Base-by-base conservation (phyloP, 192 early-diverging fungal genomes). In the Spinellus fusiger region DNA sequence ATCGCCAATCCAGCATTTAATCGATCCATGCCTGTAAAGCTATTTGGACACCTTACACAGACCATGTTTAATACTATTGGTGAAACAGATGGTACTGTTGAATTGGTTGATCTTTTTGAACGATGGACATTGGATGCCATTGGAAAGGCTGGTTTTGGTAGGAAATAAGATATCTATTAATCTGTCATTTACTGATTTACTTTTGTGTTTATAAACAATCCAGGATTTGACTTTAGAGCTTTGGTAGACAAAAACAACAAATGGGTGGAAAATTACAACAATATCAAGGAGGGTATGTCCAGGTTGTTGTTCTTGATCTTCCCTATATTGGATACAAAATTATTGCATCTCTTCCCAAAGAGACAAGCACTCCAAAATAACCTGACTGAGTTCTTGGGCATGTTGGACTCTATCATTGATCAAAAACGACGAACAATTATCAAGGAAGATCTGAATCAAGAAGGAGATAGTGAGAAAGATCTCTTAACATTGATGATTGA, bases 401-500 rank as follows among this genome's bases (percentile, higher is more conserved):
- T 70, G 49, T 29, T 70, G 15, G 18, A 35, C 23, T 16, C n/a
- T 16, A 44, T 71, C 33, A 62, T 66, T 54, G 64, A 61, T 4
- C 50, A 62, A 13, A 65, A 65, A 23, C 37, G 33, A 46, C 13
- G 9, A 1, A 27, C 25, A 16, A 5, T 66, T 2, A 38, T 28
- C 10, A 26, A 54, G 7, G 38, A 37, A 13, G 54, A 40, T 34
- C 13, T 40, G 20, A 46, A 16, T 2, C 22, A 27, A 5, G 59
- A 29, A 2, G 61, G 51, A 16, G 50, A 66, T 1, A 44, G 53
- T 20, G 70, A 73, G 13, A 63, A 59, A 20, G 70, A 73, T 37
- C 33, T 67, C 26, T 37, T 73, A 4, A 64, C 70, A 8, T 27
- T 73, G 46, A 73, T 73, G 70, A 23, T 73, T 32, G 61, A 71